Percentiles rank a stretch among this genome's conserved stretches.
Conservation (phyloP, 148 eudicot genomes). For the Spergularia marina region DNA sequence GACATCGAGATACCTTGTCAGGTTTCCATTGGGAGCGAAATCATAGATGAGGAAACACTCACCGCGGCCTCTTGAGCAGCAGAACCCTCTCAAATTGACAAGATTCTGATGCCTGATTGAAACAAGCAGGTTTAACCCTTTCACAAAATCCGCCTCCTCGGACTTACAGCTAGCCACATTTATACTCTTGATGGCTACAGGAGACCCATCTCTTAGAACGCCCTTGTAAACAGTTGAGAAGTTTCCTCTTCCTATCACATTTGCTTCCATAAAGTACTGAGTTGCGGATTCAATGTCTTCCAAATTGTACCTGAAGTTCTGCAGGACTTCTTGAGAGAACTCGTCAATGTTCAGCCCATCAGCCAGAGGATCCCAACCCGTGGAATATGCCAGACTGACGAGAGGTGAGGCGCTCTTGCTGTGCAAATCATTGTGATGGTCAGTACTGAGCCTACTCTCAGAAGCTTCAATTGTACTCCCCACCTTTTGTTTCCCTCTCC, state of each 20-base stretch:
- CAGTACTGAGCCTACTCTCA: conserved; percentile 55
- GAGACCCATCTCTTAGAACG: conserved; percentile 65
- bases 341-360: conserved; percentile 37
- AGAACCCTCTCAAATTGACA: conserved; percentile 71
- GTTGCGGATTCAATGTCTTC: conserved; percentile 93
- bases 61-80: conserved; percentile 87
- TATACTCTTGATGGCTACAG: conserved; percentile 71
- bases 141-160: conserved; percentile 76
- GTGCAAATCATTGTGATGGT: conserved; percentile 38
- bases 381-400: conserved; percentile 50
- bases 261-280: conserved; percentile 65
- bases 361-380: conserved; percentile 62
- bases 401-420: conserved; percentile 67
- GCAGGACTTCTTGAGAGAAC: conserved; percentile 33
- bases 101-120: conserved; percentile 77
- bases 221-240: conserved; percentile 87
- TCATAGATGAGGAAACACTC: conserved; percentile 87
- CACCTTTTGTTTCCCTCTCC: conserved; percentile 75
- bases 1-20: conserved; percentile 60
- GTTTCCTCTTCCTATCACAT: conserved; percentile 67
- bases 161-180: conserved; percentile 69
- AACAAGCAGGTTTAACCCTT: conserved; percentile 65
- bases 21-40: conserved; percentile 65
- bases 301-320: conserved; percentile 61
- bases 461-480: conserved; percentile 44